Conservation (phyloP, 176 grass and related monocot genomes). For the Rhipidocladum racemiflorum region DNA sequence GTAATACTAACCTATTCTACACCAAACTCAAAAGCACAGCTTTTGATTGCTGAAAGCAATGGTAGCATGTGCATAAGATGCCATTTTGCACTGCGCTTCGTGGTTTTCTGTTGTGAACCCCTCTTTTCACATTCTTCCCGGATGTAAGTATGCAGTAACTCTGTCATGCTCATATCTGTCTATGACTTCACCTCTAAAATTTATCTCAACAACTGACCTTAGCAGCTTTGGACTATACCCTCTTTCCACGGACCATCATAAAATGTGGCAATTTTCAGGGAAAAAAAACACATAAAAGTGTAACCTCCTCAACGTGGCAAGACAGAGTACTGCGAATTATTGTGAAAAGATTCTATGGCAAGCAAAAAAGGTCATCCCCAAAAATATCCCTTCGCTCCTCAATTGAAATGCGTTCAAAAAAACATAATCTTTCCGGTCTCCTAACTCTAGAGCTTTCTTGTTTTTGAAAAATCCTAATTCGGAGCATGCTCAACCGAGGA, state of each 20-base stretch:
- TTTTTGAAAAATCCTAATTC: background rate
- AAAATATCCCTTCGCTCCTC: background rate
- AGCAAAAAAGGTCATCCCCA: background rate
- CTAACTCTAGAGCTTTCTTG: background rate
- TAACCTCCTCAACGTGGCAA: background rate
- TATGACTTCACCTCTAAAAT: background rate
- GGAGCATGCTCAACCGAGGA: background rate
- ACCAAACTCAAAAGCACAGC: slow-evolving; percentile 3
- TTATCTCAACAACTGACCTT: background rate
- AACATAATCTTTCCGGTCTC: background rate
- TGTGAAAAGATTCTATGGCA: background rate
- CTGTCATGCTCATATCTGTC: background rate
- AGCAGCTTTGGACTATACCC: background rate
- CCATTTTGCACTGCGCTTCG: background rate
- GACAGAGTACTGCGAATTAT: background rate
- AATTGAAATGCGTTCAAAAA: background rate
- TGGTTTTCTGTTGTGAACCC: background rate
- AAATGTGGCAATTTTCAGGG: background rate
- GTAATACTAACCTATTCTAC: background rate
- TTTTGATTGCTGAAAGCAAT: slow-evolving; percentile 26
- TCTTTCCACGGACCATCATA: background rate
- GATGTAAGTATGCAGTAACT: background rate
- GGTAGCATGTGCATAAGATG: background rate
- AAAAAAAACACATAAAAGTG: background rate
- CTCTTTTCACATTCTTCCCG: background rate